Evolutionary conservation across 2,329 filamentous ascomycete genomes (phyloP).

Genomic region (Verticillium dahliae): DNA sequence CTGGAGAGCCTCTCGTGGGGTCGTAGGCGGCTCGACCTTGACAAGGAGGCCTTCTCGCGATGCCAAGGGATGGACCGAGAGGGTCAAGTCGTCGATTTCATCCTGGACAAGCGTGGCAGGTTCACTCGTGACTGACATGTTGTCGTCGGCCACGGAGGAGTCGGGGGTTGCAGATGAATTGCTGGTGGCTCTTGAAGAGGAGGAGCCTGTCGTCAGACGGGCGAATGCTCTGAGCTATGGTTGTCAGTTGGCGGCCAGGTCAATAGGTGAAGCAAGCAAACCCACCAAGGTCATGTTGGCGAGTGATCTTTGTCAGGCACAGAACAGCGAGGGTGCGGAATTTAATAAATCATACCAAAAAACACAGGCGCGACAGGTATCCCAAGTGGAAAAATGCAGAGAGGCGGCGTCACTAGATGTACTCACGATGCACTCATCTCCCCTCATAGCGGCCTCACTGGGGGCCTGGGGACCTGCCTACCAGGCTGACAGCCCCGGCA

Average conservation of each 20-base stretch:
- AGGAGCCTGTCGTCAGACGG: not conserved
- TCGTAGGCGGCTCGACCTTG: constrained; percentile 23
- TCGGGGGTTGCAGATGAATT: not conserved
- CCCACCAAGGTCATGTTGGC: not conserved
- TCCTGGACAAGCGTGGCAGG: not conserved
- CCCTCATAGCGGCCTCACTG: not conserved
- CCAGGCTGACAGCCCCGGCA: not conserved
- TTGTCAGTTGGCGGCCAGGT: not conserved
- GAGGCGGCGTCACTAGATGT: not conserved
- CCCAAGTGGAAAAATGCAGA: not conserved
- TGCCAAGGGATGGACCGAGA: constrained; percentile 31
- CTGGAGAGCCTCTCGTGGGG: constrained; percentile 26
- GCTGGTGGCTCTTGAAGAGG: not conserved
- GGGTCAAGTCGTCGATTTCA: not conserved
- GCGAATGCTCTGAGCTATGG: not conserved
- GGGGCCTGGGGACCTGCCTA: no score
- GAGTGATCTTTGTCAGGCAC: not conserved
- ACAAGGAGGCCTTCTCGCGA: constrained; percentile 34
- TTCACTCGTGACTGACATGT: not conserved
- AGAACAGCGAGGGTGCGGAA: not conserved
- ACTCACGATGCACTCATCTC: not conserved
- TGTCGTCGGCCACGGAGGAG: not conserved
- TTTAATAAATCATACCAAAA: not conserved
- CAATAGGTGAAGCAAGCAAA: not conserved
- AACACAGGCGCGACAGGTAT: no score